Base-by-base conservation (phyloP, 495 filamentous ascomycete genomes). In the Acidomyces sp. region DNA sequence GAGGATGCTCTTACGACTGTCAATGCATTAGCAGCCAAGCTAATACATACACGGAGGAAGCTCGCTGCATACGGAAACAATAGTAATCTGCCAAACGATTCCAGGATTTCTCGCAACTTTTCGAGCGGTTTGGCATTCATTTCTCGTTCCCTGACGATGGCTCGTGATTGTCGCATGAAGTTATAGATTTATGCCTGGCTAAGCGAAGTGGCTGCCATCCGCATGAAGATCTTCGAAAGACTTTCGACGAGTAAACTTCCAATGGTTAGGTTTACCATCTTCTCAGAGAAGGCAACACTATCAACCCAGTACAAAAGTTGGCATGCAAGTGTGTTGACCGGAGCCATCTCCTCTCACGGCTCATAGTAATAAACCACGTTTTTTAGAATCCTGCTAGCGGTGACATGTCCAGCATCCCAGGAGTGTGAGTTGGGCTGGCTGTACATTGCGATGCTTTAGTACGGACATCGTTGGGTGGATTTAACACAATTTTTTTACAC, bases 241-340 rank as follows among this genome's bases (percentile, higher is more conserved):
- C 31, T 17, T 5, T n/a, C 13, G 6, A 39, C 6, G 3, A 45
- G 18, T 22, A 21, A 38, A 2, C 13, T 30, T 29, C 32, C 11
- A 15, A 46, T 18, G 13, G 24, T 38, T 6, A 41, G 24, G 10
- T 25, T 41, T 10, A 38, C n/a, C 11, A 46, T 28, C 15, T 33
- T 35, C 20, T 46, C 37, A 21, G 35, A 13, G 37, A 46, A 46
- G 3, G 16, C 18, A 7, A 5, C 3, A 4, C 4, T 10, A 22
- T 39, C 7, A 26, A 13, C 7, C 5, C 34, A 21, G 34, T 37
- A 10, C 7, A 13, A 7, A 13, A 7, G 26, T 28, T 28, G 26
- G 7, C 7, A 13, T 28, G 26, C 26, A 28, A 13, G 7, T 13
- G 7, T 28, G 26, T 28, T 7, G 26, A 13, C 13, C 13, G 26